phyloP scores from a whole-genome alignment of 345 rosid species.

The Eutrema yunnanense region DNA sequence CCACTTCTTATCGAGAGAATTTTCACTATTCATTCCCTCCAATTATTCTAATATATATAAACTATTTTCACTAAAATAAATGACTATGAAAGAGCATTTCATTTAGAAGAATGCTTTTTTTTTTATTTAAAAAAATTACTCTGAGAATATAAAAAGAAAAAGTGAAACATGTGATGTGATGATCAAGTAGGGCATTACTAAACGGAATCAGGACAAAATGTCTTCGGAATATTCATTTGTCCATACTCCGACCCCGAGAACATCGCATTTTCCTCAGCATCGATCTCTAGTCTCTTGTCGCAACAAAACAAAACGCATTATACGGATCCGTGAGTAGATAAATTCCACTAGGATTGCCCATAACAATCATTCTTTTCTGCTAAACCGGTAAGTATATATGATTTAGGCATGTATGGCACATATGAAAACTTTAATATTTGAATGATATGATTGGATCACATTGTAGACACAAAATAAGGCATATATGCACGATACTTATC shows the following conservation, averaged over 20 bases:
- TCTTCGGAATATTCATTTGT: conserved; percentile 29
- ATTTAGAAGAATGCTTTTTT: background rate
- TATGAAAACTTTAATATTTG: background rate
- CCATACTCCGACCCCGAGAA: conserved; percentile 17
- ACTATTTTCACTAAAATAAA: background rate
- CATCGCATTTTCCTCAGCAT: conserved; percentile 7
- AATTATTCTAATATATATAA: background rate
- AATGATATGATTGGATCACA: background rate
- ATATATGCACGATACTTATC: background rate
- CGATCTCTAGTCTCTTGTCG: conserved; percentile 1
- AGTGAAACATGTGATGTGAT: conserved; percentile 27
- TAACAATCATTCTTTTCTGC: background rate
- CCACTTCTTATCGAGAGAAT: conserved; percentile 5
- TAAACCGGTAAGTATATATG: background rate
- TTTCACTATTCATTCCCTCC: conserved; percentile 1
- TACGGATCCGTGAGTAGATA: background rate
- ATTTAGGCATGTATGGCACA: background rate
- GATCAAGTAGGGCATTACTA: conserved; percentile 18
- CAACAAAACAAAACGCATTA: conserved; percentile 10
- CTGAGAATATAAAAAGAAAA: background rate
- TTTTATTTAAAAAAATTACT: too few species aligned
- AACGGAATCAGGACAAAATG: conserved; percentile 18
- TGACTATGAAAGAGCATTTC: background rate
- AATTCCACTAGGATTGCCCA: background rate
- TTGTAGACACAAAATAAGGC: background rate